Percentiles rank a stretch among this genome's conserved stretches.
Conservation (phyloP, 2,329 filamentous ascomycete genomes). For the Elsinoe perseae region DNA sequence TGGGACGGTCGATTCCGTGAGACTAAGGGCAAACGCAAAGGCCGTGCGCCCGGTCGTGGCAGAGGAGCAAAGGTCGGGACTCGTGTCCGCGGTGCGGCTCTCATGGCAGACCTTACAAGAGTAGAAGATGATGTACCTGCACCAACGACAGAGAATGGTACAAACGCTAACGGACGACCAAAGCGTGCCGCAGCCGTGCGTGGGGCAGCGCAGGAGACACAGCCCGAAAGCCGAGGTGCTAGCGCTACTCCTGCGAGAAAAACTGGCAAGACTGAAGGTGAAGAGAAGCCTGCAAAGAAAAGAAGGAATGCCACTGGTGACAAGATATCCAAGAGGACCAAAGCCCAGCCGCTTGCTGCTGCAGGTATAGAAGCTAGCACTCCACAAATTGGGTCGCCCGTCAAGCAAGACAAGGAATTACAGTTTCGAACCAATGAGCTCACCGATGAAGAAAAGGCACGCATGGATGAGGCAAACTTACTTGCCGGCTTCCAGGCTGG, state of each 20-base stretch:
- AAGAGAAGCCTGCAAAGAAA: conserved; percentile 30
- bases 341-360: conserved; percentile 31
- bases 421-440: conserved; percentile 20
- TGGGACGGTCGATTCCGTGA: conserved; percentile 69
- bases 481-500: conserved; percentile 27
- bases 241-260: conserved; percentile 45
- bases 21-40: conserved; percentile 38
- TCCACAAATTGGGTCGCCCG: conserved; percentile 25
- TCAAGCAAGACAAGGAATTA: conserved; percentile 28
- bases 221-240: conserved; percentile 54
- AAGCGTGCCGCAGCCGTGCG: conserved; percentile 57
- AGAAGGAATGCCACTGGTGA: conserved; percentile 25
- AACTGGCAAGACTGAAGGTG: conserved; percentile 20
- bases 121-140: conserved; percentile 33
- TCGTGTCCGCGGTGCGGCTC: conserved; percentile 43
- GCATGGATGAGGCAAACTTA: conserved; percentile 29
- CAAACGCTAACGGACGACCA: conserved; percentile 44
- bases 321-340: conserved; percentile 22
- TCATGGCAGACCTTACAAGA: conserved; percentile 56
- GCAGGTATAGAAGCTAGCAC: conserved; percentile 19
- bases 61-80: conserved; percentile 45
- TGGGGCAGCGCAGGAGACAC: conserved; percentile 55
- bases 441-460: conserved; percentile 29
- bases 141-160: conserved; percentile 29
- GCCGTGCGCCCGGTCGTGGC: conserved; percentile 28